A percentile compares a stretch with the other conserved stretches of the same genome.
Evolutionary conservation across 2,329 filamentous ascomycete species (phyloP).

Genomic region (Aureobasidium uvarum): DNA sequence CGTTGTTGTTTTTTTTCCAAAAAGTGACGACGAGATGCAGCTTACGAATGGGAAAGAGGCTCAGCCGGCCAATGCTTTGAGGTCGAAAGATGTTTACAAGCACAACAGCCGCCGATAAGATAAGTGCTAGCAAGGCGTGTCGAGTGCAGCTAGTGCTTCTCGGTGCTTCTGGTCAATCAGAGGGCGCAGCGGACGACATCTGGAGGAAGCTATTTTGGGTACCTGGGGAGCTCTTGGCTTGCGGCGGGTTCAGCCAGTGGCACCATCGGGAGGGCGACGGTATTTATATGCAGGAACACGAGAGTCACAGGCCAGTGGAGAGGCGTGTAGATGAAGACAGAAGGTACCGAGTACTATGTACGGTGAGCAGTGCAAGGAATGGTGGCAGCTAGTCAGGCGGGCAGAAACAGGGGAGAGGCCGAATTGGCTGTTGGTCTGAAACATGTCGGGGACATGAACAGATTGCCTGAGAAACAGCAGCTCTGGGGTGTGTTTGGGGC

Average conservation of each 20-base stretch:
- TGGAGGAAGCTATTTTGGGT: slow-evolving; percentile 9
- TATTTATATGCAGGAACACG: slow-evolving; percentile 26
- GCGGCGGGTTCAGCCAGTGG: slow-evolving; percentile 11
- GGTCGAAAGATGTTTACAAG: slow-evolving; percentile 5
- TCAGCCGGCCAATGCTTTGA: slow-evolving; percentile 13
- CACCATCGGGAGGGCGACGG: slow-evolving; percentile 13
- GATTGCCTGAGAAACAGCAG: slow-evolving; percentile 23
- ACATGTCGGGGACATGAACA: slow-evolving; percentile 9
- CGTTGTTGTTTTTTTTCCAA: slow-evolving; percentile 17
- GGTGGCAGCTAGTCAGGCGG: slow-evolving; percentile 10
- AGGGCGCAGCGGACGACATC: slow-evolving; percentile 4
- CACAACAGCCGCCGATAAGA: not conserved
- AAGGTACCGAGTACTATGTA: not conserved
- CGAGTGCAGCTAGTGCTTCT: not conserved
- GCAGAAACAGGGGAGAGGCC: not conserved
- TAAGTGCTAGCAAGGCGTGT: slow-evolving; percentile 6
- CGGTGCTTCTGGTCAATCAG: not conserved
- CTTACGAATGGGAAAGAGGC: slow-evolving; percentile 13
- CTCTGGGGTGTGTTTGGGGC: slow-evolving; percentile 6
- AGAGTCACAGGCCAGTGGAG: slow-evolving; percentile 16
- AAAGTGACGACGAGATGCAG: slow-evolving; percentile 7
- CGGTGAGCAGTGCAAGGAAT: not conserved
- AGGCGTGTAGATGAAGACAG: not conserved
- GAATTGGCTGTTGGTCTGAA: slow-evolving; percentile 14
- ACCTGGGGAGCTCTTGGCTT: not conserved